phyloP scores from a whole-genome alignment of 1,284 basidiomycete genomes.

The Malassezia japonica region DNA sequence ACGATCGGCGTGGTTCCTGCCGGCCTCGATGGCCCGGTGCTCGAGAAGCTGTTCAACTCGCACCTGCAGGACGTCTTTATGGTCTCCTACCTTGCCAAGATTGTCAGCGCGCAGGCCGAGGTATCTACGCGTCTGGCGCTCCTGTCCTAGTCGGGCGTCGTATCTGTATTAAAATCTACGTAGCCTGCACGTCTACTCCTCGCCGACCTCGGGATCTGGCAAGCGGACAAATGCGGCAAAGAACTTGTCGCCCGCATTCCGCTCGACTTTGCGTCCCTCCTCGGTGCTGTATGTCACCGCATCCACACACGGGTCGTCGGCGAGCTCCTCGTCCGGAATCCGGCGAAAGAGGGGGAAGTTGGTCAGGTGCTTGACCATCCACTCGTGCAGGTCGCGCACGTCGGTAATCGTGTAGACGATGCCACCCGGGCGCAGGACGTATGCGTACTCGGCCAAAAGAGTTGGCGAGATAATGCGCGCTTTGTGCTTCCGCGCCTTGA shows the following conservation, averaged over 20 bases:
- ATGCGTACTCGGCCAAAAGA: constrained; percentile 82
- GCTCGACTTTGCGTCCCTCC: constrained; percentile 90
- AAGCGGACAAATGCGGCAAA: constrained; percentile 63
- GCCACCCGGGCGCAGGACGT: constrained; percentile 77
- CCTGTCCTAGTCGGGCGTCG: constrained; percentile 51
- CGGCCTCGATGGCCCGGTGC: constrained; percentile 31
- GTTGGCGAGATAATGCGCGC: constrained; percentile 89
- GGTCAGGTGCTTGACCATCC: constrained; percentile 84
- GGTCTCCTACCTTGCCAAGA: constrained; percentile 87
- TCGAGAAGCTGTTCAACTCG: constrained; percentile 44
- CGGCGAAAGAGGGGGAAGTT: constrained; percentile 77
- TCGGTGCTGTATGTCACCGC: constrained; percentile 55
- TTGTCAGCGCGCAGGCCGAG: constrained; percentile 88
- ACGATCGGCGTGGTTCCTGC: constrained; percentile 52
- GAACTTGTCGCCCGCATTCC: constrained; percentile 83
- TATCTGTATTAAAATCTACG: neutral
- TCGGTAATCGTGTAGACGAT: constrained; percentile 97
- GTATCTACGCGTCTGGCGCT: constrained; percentile 80
- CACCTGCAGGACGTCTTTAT: constrained; percentile 71
- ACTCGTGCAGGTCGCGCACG: constrained; percentile 82
- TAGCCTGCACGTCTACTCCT: constrained; percentile 12
- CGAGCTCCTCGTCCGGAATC: constrained; percentile 59
- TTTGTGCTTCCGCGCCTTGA: constrained; percentile 96
- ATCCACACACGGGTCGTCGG: constrained; percentile 53
- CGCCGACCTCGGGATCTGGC: constrained; percentile 21